Evolutionary conservation across 768 basidiomycete species (phyloP).

Genomic region (Coprinopsis cinerea): DNA sequence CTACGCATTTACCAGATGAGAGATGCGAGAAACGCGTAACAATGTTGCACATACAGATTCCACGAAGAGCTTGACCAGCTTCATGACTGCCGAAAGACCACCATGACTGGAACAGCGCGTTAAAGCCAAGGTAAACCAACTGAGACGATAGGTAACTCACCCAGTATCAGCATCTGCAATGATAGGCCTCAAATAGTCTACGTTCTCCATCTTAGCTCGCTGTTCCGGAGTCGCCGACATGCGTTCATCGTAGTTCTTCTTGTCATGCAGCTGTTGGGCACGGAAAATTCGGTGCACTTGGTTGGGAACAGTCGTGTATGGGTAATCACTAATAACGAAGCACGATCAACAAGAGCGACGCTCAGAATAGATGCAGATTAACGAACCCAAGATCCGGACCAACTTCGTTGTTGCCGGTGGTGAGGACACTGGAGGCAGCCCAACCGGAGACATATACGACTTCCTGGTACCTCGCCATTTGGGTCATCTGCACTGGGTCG

Average conservation of each 20-base stretch:
- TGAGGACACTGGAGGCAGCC: slow-evolving; percentile 81
- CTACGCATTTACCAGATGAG: slow-evolving; percentile 25
- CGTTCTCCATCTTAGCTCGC: slow-evolving; percentile 65
- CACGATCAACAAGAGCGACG: not conserved
- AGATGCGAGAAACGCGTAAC: not conserved
- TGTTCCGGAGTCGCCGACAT: slow-evolving; percentile 57
- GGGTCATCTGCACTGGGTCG: slow-evolving; percentile 92
- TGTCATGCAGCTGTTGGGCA: slow-evolving; percentile 89
- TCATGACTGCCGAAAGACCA: slow-evolving; percentile 91
- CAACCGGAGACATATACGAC: slow-evolving; percentile 91
- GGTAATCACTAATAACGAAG: slow-evolving; percentile 64
- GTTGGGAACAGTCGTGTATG: slow-evolving; percentile 94
- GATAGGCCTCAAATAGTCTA: slow-evolving; percentile 88
- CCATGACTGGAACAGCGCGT: slow-evolving; percentile 67
- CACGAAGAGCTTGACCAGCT: slow-evolving; percentile 90
- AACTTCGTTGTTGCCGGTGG: slow-evolving; percentile 87
- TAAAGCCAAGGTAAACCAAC: not conserved
- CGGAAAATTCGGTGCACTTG: slow-evolving; percentile 90
- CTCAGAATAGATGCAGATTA: slow-evolving; percentile 10
- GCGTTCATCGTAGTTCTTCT: slow-evolving; percentile 88
- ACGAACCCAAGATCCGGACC: slow-evolving; percentile 88
- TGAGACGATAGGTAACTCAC: slow-evolving; percentile 33
- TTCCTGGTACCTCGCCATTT: slow-evolving; percentile 85
- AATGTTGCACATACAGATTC: slow-evolving; percentile 55
- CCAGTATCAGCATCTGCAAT: slow-evolving; percentile 95